Percentiles rank a stretch among this genome's conserved stretches.
These are phyloP conservation scores for Kuraishia hungarica DNA, from an alignment of 805 yeast species.

Conservation along the genomic window DNA sequence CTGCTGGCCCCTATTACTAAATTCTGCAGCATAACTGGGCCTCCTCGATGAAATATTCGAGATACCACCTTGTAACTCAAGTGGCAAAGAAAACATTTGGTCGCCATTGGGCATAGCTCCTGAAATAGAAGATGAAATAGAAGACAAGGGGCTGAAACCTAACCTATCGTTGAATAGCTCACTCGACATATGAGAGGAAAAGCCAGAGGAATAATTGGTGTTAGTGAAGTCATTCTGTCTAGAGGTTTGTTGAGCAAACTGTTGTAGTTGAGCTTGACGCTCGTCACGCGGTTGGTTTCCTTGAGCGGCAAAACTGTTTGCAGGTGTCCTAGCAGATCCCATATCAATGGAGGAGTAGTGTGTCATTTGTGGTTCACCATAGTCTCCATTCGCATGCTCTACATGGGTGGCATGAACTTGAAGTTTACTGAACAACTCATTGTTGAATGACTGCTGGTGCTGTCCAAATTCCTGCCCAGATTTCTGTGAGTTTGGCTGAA, in stretches of 20 bases:
- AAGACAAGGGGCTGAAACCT: neutral
- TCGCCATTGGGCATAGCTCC: constrained; percentile 4
- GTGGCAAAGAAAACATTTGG: constrained; percentile 36
- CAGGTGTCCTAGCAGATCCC: neutral
- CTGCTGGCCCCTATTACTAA: constrained; percentile 28
- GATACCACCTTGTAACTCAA: constrained; percentile 57
- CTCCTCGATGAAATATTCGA: constrained; percentile 58
- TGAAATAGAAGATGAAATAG: neutral
- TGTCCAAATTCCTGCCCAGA: neutral
- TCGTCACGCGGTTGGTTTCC: neutral
- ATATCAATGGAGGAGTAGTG: neutral
- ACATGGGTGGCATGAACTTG: neutral
- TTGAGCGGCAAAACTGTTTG: neutral
- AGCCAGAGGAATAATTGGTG: neutral
- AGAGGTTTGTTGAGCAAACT: neutral
- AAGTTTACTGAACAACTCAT: neutral
- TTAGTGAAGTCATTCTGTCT: neutral
- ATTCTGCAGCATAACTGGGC: constrained; percentile 69
- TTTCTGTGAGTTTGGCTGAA: neutral
- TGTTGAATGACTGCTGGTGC: neutral
- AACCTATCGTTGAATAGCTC: neutral
- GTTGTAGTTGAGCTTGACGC: neutral
- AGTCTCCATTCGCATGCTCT: neutral
- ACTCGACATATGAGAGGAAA: neutral
- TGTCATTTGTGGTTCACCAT: neutral